phyloP scores from a whole-genome alignment of 331 rosid species.

The Quercus tomentella region DNA sequence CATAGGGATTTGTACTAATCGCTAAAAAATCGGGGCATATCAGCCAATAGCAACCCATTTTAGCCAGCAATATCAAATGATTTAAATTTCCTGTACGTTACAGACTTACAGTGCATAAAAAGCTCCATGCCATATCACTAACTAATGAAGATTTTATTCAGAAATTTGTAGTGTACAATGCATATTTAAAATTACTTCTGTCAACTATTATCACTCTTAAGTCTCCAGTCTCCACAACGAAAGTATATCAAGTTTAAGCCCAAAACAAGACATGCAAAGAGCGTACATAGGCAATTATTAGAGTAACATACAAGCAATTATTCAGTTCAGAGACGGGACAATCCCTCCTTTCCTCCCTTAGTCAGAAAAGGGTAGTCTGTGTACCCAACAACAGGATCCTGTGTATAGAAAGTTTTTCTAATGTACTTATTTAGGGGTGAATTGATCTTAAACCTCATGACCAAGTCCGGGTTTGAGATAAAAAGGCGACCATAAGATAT shows the following conservation, averaged over 20 bases:
- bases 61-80: too few relatives aligned
- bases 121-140: too few relatives aligned
- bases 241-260: neutral
- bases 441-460: constrained; percentile 52
- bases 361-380: constrained; percentile 80
- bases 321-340: constrained; percentile 56
- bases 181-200: too few relatives aligned
- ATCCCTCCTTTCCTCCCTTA: neutral
- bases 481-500: constrained; percentile 85
- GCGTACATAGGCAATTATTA: neutral
- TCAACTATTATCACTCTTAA: too few relatives aligned
- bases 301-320: neutral
- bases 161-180: too few relatives aligned
- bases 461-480: constrained; percentile 87
- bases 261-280: neutral
- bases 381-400: constrained; percentile 85
- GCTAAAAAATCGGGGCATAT: too few relatives aligned
- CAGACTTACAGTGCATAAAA: too few relatives aligned
- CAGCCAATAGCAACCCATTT: too few relatives aligned
- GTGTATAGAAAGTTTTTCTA: constrained; percentile 84
- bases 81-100: too few relatives aligned
- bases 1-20: too few relatives aligned
- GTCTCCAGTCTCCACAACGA: neutral
- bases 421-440: constrained; percentile 72
- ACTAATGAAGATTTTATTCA: too few relatives aligned